Conservation (phyloP, 2,329 filamentous ascomycete species). For the Madurella mycetomatis region DNA sequence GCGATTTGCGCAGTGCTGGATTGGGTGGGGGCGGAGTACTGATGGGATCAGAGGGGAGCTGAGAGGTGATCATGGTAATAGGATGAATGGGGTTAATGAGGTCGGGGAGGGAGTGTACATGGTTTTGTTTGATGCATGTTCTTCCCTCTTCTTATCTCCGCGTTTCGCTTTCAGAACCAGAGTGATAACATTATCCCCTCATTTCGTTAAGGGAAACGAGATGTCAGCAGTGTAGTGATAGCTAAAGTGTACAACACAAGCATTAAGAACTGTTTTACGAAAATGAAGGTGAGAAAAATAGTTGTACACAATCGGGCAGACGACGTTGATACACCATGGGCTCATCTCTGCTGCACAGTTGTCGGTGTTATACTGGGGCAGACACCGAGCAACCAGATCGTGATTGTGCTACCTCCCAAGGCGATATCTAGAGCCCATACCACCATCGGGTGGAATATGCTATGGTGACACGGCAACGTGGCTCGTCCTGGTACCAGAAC, state of each 20-base stretch:
- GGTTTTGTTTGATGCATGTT: neutral
- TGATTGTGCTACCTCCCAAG: no score
- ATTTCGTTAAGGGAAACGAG: neutral
- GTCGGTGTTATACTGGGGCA: neutral
- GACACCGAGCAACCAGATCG: no score
- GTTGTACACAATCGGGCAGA: neutral
- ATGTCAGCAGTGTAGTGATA: neutral
- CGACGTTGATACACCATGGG: neutral
- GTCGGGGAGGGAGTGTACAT: no score
- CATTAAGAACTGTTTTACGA: neutral
- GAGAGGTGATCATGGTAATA: no score
- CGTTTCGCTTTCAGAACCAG: neutral
- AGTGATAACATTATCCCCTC: neutral
- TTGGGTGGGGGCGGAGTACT: slow-evolving; percentile 28
- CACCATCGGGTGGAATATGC: no score
- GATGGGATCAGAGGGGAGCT: neutral
- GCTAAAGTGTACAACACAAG: neutral
- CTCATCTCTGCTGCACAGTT: neutral
- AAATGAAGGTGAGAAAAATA: neutral
- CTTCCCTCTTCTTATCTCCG: neutral
- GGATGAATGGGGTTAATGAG: neutral
- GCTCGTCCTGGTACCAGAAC: no score
- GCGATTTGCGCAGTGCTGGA: slow-evolving; percentile 25
- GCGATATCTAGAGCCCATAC: no score
- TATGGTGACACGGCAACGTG: no score